These are phyloP conservation scores for Isoetes engelmannii DNA, from an alignment of 83 land plant species.

Conservation along the genomic window DNA sequence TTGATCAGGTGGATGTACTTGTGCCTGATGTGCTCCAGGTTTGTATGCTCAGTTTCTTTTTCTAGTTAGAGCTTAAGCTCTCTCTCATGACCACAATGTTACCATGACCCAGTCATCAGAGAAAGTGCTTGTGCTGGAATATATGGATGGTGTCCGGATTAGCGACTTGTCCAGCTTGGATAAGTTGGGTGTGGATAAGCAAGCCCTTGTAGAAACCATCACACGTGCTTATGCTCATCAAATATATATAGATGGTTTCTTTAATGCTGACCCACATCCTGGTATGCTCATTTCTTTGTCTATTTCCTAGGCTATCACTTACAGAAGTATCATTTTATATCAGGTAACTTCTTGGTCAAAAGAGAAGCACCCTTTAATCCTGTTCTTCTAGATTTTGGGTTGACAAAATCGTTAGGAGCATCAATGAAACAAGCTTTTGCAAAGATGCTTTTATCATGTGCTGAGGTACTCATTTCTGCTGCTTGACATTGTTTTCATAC, in stretches of 20 bases:
- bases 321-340: not conserved
- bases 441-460: slow-evolving; percentile 90
- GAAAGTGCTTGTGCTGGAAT: slow-evolving; percentile 72
- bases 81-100: not conserved
- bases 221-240: slow-evolving; percentile 98
- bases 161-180: slow-evolving; percentile 64
- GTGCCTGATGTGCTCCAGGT: slow-evolving; percentile 93
- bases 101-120: slow-evolving; percentile 66
- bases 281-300: slow-evolving; percentile 34
- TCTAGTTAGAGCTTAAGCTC: slow-evolving; percentile 2
- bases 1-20: slow-evolving; percentile 58
- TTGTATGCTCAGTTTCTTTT: not conserved
- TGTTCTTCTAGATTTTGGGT: slow-evolving; percentile 87
- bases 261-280: slow-evolving; percentile 99
- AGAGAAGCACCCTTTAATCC: slow-evolving; percentile 83
- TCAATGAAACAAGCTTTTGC: slow-evolving; percentile 77
- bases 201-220: slow-evolving; percentile 74
- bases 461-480: slow-evolving; percentile 51
- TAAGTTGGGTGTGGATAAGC: slow-evolving; percentile 74
- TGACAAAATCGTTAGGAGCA: slow-evolving; percentile 69
- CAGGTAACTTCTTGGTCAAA: slow-evolving; percentile 93
- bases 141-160: slow-evolving; percentile 93
- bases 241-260: slow-evolving; percentile 93
- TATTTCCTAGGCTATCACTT: not conserved
- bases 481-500: too few species aligned